These are phyloP conservation scores for Sclerotinia nivalis DNA, from an alignment of 2,329 filamentous ascomycete genomes.

Conservation along the genomic window DNA sequence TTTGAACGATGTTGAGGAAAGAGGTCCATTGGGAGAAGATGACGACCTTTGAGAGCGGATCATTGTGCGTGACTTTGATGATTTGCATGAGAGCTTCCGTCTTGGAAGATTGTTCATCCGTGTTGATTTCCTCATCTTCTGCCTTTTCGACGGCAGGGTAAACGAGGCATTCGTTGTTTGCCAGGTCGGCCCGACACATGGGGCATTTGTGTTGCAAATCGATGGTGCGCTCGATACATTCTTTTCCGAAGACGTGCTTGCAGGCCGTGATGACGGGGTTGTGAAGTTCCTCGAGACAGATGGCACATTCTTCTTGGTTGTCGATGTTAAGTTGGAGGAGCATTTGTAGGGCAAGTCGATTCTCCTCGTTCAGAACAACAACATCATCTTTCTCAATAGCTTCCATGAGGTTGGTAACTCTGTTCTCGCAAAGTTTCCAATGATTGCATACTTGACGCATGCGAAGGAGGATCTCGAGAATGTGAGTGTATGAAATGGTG, in stretches of 20 bases:
- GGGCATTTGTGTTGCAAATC: slow-evolving; percentile 78
- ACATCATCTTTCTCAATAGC: slow-evolving; percentile 66
- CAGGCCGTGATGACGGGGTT: slow-evolving; percentile 81
- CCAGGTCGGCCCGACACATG: slow-evolving; percentile 73
- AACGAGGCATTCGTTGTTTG: slow-evolving; percentile 62
- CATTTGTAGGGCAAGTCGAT: slow-evolving; percentile 69
- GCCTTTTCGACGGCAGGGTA: slow-evolving; percentile 61
- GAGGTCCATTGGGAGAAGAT: slow-evolving; percentile 78
- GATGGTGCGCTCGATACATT: slow-evolving; percentile 74
- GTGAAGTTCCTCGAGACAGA: slow-evolving; percentile 74
- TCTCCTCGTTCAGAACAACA: slow-evolving; percentile 71
- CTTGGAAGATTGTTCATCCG: slow-evolving; percentile 73
- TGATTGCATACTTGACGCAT: slow-evolving; percentile 87
- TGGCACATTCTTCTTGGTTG: slow-evolving; percentile 76
- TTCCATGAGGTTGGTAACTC: slow-evolving; percentile 70
- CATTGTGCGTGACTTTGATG: slow-evolving; percentile 65
- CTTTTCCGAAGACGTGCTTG: slow-evolving; percentile 74
- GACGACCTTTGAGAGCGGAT: slow-evolving; percentile 66
- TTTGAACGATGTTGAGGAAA: slow-evolving; percentile 71
- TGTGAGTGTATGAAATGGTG: slow-evolving; percentile 64
- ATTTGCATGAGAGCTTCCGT: slow-evolving; percentile 78
- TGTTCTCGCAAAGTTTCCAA: slow-evolving; percentile 77
- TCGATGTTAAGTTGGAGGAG: slow-evolving; percentile 77
- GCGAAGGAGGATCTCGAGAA: slow-evolving; percentile 79
- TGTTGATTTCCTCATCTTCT: slow-evolving; percentile 55